phyloP scores from a whole-genome alignment of 805 yeast species.

The Monosporozyma aquatica region DNA sequence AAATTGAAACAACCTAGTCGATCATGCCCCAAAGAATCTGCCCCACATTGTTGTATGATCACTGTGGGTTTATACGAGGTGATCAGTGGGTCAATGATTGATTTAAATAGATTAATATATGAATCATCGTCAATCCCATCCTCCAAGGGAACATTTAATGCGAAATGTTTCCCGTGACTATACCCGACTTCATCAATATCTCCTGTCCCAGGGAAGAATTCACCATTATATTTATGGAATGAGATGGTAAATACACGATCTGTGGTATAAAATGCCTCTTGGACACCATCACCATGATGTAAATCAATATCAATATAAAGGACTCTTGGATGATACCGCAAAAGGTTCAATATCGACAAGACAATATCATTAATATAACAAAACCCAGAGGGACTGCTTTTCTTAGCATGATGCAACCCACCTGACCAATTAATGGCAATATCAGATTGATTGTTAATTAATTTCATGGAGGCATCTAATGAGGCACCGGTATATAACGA shows the following conservation, averaged over 20 bases:
- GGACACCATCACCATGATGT: constrained; percentile 94
- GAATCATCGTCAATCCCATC: constrained; percentile 90
- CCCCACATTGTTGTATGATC: constrained; percentile 96
- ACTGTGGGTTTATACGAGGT: constrained; percentile 87
- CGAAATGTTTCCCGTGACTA: constrained; percentile 72
- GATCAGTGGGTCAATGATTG: constrained; percentile 84
- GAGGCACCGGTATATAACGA: constrained; percentile 83
- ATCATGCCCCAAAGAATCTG: constrained; percentile 94
- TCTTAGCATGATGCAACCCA: constrained; percentile 88
- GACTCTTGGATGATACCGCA: constrained; percentile 78
- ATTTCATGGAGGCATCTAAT: constrained; percentile 79
- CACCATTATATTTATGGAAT: constrained; percentile 83
- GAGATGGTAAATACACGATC: constrained; percentile 88
- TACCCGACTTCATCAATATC: constrained; percentile 77
- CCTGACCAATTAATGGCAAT: constrained; percentile 92
- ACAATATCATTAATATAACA: constrained; percentile 89
- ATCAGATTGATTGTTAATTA: constrained; percentile 75
- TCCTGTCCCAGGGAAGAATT: constrained; percentile 91
- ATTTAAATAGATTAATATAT: constrained; percentile 40
- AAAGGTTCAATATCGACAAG: constrained; percentile 66
- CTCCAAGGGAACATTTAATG: constrained; percentile 77
- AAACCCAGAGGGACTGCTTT: constrained; percentile 82
- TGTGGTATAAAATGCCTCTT: constrained; percentile 86
- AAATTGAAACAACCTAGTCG: constrained; percentile 91
- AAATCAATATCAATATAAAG: constrained; percentile 83